Base-by-base conservation (phyloP, 768 basidiomycete species). In the Macrolepiota albuminosa region DNA sequence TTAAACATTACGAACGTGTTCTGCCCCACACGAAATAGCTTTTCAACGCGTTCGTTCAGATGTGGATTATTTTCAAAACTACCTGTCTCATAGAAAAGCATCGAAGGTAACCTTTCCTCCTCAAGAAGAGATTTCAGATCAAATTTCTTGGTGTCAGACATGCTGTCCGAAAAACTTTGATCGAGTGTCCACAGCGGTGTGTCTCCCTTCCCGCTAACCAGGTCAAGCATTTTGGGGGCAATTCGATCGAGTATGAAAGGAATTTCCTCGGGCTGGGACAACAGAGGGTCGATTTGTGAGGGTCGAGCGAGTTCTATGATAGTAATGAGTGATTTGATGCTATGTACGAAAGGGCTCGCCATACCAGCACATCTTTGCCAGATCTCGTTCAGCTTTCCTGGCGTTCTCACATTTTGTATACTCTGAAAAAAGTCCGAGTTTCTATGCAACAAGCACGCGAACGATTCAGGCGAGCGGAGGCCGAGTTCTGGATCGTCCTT, bases 11-110 rank as follows among this genome's bases (percentile, higher is more conserved):
- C 56, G 9, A 6, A 58, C 57, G 40, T 58, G n/a, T 58, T 43
- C 31, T 43, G 39, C 37, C 50, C 50, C 4, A 24, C 52, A 6
- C 3, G 14, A 29, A 58, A 58, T 8, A 58, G 33, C 5, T 8
- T 42, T 26, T 0, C 1, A 2, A 58, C n/a, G 8, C 57, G 57
- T 43, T 21, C 21, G 21, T 21, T 21, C 21, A 21, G 21, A 21
- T 1, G 1, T 21, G 21, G 21, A 21, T 21, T 10, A 8, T 34
- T 21, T 9, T 9, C 14, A n/a, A 58, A 58, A 16, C 48, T 21
- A 1, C 57, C 57, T 7, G 51, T 29, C 26, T 58, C 57, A 42
- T 58, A 43, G 9, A 50, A 58, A 7, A 58, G 57, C 57, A 58
- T 58, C 0, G 14, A 26, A 39, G 31, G 47, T 7, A 14, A 2